These are phyloP conservation scores for Zanthoxylum bungeanum DNA, from an alignment of 345 rosid species.

Conservation along the genomic window DNA sequence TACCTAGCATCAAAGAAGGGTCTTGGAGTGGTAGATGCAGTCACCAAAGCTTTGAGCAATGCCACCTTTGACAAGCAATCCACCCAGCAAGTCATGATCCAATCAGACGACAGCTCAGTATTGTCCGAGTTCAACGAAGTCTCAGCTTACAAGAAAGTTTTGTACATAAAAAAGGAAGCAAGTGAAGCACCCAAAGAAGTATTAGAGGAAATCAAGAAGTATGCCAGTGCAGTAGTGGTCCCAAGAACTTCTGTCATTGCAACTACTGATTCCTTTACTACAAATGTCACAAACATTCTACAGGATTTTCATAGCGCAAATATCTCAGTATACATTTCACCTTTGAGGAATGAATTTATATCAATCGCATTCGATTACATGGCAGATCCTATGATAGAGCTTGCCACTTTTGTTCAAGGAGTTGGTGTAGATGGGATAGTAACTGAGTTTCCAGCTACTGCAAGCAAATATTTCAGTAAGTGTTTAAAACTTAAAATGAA, in stretches of 20 bases:
- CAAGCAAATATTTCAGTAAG: slow-evolving; percentile 69
- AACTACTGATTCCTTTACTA: slow-evolving; percentile 24
- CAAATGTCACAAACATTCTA: slow-evolving; percentile 39
- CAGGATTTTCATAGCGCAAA: slow-evolving; percentile 57
- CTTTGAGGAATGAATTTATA: slow-evolving; percentile 61
- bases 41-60: slow-evolving; percentile 46
- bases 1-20: slow-evolving; percentile 82
- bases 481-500: neutral
- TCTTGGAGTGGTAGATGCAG: slow-evolving; percentile 49
- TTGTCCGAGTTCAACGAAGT: slow-evolving; percentile 43
- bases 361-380: slow-evolving; percentile 63
- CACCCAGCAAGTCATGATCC: slow-evolving; percentile 65
- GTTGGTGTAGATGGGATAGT: slow-evolving; percentile 58
- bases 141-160: slow-evolving; percentile 52
- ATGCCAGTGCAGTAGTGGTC: slow-evolving; percentile 59
- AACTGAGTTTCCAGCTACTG: slow-evolving; percentile 82
- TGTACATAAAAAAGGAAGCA: slow-evolving; percentile 40
- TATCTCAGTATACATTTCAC: slow-evolving; percentile 60
- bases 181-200: slow-evolving; percentile 50
- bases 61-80: slow-evolving; percentile 71
- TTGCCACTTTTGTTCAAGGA: slow-evolving; percentile 57
- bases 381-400: slow-evolving; percentile 64
- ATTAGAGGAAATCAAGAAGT: slow-evolving; percentile 61
- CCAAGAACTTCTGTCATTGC: slow-evolving; percentile 42
- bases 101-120: slow-evolving; percentile 78